A percentile compares a stretch with the other conserved stretches of the same genome.
These are phyloP conservation scores for Hypoxylon perforatum DNA, from an alignment of 495 filamentous ascomycete genomes.

Conservation along the genomic window DNA sequence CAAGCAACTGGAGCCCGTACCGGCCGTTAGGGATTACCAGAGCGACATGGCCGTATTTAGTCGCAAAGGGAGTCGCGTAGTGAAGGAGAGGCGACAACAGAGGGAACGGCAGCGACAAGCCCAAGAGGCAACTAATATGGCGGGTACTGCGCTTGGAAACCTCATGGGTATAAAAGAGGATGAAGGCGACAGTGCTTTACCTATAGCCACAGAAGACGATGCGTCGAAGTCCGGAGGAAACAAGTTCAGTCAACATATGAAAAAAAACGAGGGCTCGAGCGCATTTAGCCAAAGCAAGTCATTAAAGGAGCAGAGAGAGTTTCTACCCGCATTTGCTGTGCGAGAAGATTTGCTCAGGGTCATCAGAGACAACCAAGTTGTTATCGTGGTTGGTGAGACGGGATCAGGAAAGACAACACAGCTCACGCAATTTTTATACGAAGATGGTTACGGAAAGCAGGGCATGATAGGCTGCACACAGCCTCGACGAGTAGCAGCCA, in stretches of 20 bases:
- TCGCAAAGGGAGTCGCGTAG: conserved; percentile 93
- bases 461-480: conserved; percentile 97
- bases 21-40: conserved; percentile 91
- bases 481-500: conserved; percentile 93
- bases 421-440: conserved; percentile 92
- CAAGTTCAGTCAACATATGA: conserved; percentile 92
- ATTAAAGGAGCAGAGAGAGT: conserved; percentile 91
- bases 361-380: conserved; percentile 95
- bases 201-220: conserved; percentile 78
- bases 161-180: conserved; percentile 96
- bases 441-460: conserved; percentile 87
- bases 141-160: conserved; percentile 92
- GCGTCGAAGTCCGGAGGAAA: conserved; percentile 59
- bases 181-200: conserved; percentile 87
- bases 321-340: conserved; percentile 94
- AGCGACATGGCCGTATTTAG: conserved; percentile 99
- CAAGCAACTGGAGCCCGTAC: conserved; percentile 95
- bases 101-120: conserved; percentile 95
- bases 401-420: conserved; percentile 98
- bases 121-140: conserved; percentile 92
- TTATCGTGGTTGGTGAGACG: conserved; percentile 96
- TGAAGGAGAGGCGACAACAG: conserved; percentile 89
- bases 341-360: conserved; percentile 94
- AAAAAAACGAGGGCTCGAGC: conserved; percentile 88
- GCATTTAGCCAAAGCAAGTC: conserved; percentile 93